Base-by-base conservation (phyloP, 805 yeast genomes). In the Spathaspora girioi region DNA sequence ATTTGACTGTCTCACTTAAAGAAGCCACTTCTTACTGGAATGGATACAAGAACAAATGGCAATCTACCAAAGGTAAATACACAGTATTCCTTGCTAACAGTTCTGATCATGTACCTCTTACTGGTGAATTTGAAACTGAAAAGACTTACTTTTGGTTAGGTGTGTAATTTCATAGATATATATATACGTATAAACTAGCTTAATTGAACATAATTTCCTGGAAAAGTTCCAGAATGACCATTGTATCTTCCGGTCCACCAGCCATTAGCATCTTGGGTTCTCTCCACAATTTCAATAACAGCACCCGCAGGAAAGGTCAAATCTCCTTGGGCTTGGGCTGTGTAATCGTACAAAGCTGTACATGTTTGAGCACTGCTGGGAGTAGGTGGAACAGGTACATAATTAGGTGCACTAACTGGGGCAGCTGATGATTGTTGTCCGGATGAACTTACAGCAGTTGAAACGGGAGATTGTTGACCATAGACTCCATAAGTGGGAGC, bases 211-310 rank as follows among this genome's bases (percentile, higher is more conserved):
- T 94, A 94, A 65, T 93, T 94, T 9, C 97, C 99, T 5, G 99
- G 99, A 75, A 96, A 94, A 10, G 85, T 87, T 52, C 99, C 99
- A 53, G 86, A 84, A 53, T 77, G 86, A 8, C 97, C 97, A 60
- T 90, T 89, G 55, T 80, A 73, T 40, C 78, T 71, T 12, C 99
- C 99, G 0, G 97, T 90, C 99, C 99, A 94, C 99, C 99, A 94
- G 5, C 96, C 99, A 61, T 89, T 90, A 49, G 84, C 79, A 65
- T 91, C 97, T 0, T 81, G 76, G 0, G 96, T 87, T 62, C 89
- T 84, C 64, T 90, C 88, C 2, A 91, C 81, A 53, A 94, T 77
- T 59, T 89, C 88, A 57, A 94, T 92, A 29, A 83, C 79, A 18
- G 92, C 87, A 19, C 98, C 99, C 0, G 96, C 96, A 32, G 84